Conservation (phyloP, 2,329 filamentous ascomycete species). For the Trematosphaeria pertusa region DNA sequence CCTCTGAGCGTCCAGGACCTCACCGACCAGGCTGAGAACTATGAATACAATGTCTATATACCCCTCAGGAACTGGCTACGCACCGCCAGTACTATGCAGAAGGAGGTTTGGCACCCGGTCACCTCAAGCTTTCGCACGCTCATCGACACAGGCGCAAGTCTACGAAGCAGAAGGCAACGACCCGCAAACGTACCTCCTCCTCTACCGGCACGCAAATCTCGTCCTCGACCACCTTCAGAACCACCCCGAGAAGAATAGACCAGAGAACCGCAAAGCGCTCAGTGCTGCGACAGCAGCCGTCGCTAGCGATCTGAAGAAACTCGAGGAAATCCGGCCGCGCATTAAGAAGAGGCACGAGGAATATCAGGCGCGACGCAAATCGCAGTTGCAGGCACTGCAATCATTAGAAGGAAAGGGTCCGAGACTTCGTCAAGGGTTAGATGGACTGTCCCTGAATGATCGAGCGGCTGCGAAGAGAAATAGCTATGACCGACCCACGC, state of each 20-base stretch:
- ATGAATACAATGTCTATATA: conserved; percentile 79
- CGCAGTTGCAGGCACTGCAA: conserved; percentile 33
- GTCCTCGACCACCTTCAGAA: conserved; percentile 75
- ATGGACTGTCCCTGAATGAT: conserved; percentile 27
- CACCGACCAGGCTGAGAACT: conserved; percentile 75
- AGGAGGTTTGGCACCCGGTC: conserved; percentile 71
- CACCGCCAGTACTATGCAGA: conserved; percentile 77
- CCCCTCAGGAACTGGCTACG: conserved; percentile 82
- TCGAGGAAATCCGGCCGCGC: conserved; percentile 81
- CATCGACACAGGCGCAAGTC: conserved; percentile 67
- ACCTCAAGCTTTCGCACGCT: background rate
- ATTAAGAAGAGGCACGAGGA: conserved; percentile 74
- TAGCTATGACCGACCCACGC: conserved; percentile 35
- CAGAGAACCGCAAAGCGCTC: conserved; percentile 63
- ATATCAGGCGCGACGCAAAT: conserved; percentile 31
- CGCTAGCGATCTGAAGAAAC: conserved; percentile 67
- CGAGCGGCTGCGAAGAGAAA: conserved; percentile 20
- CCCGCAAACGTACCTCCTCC: conserved; percentile 85
- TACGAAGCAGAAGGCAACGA: conserved; percentile 87
- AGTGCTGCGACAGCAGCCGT: conserved; percentile 67
- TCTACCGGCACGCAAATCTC: conserved; percentile 89
- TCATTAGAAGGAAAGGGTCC: conserved; percentile 30
- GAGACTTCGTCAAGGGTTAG: conserved; percentile 29
- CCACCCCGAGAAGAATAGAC: conserved; percentile 77
- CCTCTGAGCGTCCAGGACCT: conserved; percentile 82